phyloP scores from a whole-genome alignment of 73 alveolate genomes.

The Paramecium caudatum region DNA sequence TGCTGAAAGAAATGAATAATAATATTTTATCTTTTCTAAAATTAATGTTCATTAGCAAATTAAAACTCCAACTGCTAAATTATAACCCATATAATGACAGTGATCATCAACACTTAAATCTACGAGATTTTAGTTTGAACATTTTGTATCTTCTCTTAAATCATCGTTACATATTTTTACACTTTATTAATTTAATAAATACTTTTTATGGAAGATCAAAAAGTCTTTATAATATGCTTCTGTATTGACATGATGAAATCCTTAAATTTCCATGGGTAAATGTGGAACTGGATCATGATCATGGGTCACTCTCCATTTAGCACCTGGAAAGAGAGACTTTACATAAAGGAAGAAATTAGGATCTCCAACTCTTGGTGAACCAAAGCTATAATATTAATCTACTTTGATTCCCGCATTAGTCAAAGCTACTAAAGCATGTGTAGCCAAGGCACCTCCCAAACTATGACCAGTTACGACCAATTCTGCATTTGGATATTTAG shows the following conservation, averaged over 20 bases:
- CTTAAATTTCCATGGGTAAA: constrained; percentile 32
- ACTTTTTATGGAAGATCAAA: constrained; percentile 37
- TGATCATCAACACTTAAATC: constrained; percentile 59
- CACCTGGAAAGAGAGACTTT: constrained; percentile 41
- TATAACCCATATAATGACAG: constrained; percentile 24
- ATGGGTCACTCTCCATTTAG: constrained; percentile 66
- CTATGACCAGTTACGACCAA: constrained; percentile 73
- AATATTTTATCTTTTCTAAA: not conserved
- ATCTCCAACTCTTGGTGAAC: constrained; percentile 80
- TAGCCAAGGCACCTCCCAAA: constrained; percentile 73
- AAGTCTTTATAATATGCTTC: constrained; percentile 60
- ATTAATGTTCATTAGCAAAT: constrained; percentile 52
- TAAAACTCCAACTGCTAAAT: constrained; percentile 36
- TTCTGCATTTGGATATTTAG: constrained; percentile 59
- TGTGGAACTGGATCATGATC: constrained; percentile 77
- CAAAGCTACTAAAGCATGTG: constrained; percentile 69
- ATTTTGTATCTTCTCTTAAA: constrained; percentile 11
- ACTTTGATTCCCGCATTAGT: not conserved
- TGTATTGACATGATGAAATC: constrained; percentile 63
- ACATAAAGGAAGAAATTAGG: constrained; percentile 19
- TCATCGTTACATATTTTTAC: constrained; percentile 57
- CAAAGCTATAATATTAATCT: constrained; percentile 67
- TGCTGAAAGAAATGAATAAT: not conserved
- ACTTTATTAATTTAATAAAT: not conserved
- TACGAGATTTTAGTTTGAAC: constrained; percentile 41